Evolutionary conservation across 805 yeast genomes (phyloP), one percentile per base, ranked within the genome.

Genomic region (Clavispora vitiphila): DNA sequence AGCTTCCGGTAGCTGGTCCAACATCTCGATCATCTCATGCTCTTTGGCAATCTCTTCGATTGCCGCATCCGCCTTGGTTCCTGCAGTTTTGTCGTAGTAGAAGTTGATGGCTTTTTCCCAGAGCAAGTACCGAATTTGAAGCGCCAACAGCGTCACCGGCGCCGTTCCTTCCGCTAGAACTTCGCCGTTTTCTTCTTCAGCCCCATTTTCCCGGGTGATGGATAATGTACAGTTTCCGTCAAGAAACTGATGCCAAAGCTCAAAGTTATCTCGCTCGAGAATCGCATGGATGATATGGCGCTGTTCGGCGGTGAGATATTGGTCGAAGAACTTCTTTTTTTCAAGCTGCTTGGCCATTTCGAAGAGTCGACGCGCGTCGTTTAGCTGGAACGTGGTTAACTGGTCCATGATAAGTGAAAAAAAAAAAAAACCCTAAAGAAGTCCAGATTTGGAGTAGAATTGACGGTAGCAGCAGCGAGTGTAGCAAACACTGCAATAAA

Each of bases 41-140:
- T 67, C 73, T 26, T 63, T 67, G 14, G 57, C 42, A 0, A 59
- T 60, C 39, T 64, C 71, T 40, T 65, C 66, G 25, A 61, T 44
- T 9, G 39, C 57, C 45, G 9, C 44, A 34, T 21, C 12, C 22
- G 26, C 22, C 9, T 23, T 16, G 9, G 51, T 38, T 12, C 30
- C 48, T 23, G 31, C 46, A n/a, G 38, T 19, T 22, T 51, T 51
- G 24, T 62, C 53, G 45, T 64, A 73, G 49, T 60, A 67, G 47
- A 56, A 64, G 53, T 79, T 83, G 8, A 80, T 70, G 16, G 83
- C 89, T 55, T 77, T 80, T 52, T 84, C 90, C 78, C 86, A 85
- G 19, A 85, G 63, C 10, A 83, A 71, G 50, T 82, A 83, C 48
- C 91, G 67, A 18, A 83, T 62, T 47, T 78, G 83, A 37, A 83